phyloP scores from a whole-genome alignment of 2,329 filamentous ascomycete genomes.

The Colletotrichum higginsianum region DNA sequence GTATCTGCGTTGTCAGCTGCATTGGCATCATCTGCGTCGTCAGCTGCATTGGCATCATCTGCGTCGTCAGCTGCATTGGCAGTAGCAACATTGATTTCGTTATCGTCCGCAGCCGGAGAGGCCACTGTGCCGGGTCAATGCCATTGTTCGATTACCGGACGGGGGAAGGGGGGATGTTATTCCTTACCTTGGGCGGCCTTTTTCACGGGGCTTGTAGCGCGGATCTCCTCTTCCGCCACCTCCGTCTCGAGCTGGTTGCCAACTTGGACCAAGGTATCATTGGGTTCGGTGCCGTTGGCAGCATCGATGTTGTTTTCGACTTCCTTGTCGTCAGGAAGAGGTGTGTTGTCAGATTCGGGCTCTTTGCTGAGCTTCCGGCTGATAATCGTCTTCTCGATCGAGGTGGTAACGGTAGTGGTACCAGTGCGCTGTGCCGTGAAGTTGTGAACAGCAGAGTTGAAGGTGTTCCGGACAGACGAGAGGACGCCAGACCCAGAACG shows the following conservation, averaged over 20 bases:
- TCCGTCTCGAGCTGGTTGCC: constrained; percentile 30
- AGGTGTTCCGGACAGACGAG: constrained; percentile 23
- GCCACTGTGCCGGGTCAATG: not conserved
- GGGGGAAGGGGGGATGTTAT: too few species aligned
- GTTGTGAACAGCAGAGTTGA: constrained; percentile 13
- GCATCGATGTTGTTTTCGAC: constrained; percentile 3
- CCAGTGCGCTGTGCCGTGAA: constrained; percentile 17
- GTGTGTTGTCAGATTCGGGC: constrained; percentile 20
- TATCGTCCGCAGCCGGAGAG: constrained; percentile 2
- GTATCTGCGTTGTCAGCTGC: constrained; percentile 6
- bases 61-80: not conserved
- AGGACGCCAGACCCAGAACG: constrained; percentile 3
- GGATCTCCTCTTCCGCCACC: constrained; percentile 6
- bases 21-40: constrained; percentile 1
- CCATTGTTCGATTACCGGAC: too few species aligned
- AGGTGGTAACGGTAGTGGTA: constrained; percentile 15
- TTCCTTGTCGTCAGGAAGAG: constrained; percentile 3
- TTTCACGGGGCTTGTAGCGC: constrained; percentile 29
- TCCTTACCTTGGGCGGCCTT: constrained; percentile 18
- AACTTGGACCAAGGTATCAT: constrained; percentile 24
- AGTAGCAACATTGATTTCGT: constrained; percentile 35
- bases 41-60: not conserved
- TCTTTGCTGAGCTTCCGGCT: constrained; percentile 39
- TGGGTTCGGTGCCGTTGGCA: constrained; percentile 10
- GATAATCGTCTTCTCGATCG: constrained; percentile 31